Base-by-base conservation (phyloP, 495 filamentous ascomycete species). In the Copromyces sp. region DNA sequence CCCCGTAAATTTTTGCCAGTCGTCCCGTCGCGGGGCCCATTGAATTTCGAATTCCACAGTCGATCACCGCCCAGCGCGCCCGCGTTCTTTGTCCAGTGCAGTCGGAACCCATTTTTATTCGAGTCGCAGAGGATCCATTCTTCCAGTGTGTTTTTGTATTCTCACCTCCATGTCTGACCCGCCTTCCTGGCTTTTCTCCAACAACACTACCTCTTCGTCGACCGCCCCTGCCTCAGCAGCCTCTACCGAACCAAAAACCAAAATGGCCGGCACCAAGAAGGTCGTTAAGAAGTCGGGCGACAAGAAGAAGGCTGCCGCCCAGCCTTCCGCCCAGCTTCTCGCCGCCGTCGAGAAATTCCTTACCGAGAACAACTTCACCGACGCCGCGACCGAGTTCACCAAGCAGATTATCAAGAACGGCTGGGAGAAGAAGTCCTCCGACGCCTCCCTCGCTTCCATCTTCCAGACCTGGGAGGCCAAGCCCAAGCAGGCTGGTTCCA, bases 301-400 rank as follows among this genome's bases (percentile, higher is more conserved):
- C 70, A 79, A 78, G 70, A 68, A 74, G n/a, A 65, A 68, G 2
- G 47, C 78, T 53, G 39, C 75, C 65, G 53, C 68, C 35, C 74
- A 82, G 70, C 87, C 86, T 40, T 86, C 90, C 11, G 74, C 85
- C 24, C 86, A 89, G 77, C 81, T 94, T 17, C 77, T 93, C 73
- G 86, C 88, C 47, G 83, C 92, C n/a, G 85, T 94, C 74, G 86
- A 87, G 39, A 81, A 83, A 16, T 93, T 93, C 81, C 84, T 94
- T 39, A 83, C 86, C 74, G 87, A 90, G 47, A 86, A 90, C 78
- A 87, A 89, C 39, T 92, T 91, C 74, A 77, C 84, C 24, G 82
- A 82, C 47, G 86, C 92, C 38, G 87, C 86, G 72, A 80, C 83
- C 72, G 83, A 88, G 3, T 90, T 93, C 74, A 79, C 80, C 29